Evolutionary conservation across 1,284 basidiomycete genomes (phyloP).

Genomic region (Apiotrichum brassicae): DNA sequence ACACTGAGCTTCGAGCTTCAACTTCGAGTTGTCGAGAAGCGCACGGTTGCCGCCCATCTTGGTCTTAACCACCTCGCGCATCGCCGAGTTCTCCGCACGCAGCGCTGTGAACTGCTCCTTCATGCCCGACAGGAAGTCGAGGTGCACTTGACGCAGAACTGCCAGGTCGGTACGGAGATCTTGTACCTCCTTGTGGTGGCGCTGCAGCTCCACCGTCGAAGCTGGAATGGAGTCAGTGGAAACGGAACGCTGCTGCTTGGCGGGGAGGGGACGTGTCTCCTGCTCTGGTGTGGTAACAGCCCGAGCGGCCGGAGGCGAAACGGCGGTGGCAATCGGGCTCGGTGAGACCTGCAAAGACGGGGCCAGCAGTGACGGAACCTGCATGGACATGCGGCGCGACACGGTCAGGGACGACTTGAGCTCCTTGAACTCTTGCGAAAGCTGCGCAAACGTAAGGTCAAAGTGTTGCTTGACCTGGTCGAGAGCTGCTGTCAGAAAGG

Average conservation of each 20-base stretch:
- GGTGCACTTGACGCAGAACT: slow-evolving; percentile 87
- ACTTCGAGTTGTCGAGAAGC: slow-evolving; percentile 86
- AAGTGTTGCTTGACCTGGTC: slow-evolving; percentile 99
- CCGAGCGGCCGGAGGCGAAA: slow-evolving; percentile 10
- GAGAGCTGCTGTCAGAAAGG: slow-evolving; percentile 57
- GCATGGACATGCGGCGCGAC: slow-evolving; percentile 48
- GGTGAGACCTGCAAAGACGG: neutral
- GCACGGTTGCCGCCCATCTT: slow-evolving; percentile 79
- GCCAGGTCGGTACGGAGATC: slow-evolving; percentile 87
- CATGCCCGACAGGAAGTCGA: slow-evolving; percentile 83
- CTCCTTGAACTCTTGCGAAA: slow-evolving; percentile 90
- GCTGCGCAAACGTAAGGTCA: slow-evolving; percentile 72
- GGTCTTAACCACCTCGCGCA: slow-evolving; percentile 74
- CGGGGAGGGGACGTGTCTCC: slow-evolving; percentile 13
- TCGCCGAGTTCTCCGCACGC: slow-evolving; percentile 73
- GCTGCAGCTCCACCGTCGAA: slow-evolving; percentile 65
- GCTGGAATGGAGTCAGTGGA: neutral
- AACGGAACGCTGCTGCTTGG: neutral
- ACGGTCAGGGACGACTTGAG: slow-evolving; percentile 56
- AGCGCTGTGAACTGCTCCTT: slow-evolving; percentile 73
- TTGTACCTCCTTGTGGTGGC: slow-evolving; percentile 90
- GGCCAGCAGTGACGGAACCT: slow-evolving; percentile 39
- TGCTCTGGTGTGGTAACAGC: slow-evolving; percentile 16
- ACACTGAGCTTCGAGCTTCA: slow-evolving; percentile 76
- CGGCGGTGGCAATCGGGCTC: neutral